Percentiles rank a stretch among this genome's conserved stretches.
These are phyloP conservation scores for Trametes pubescens DNA, from an alignment of 1,284 basidiomycete genomes.

Conservation along the genomic window DNA sequence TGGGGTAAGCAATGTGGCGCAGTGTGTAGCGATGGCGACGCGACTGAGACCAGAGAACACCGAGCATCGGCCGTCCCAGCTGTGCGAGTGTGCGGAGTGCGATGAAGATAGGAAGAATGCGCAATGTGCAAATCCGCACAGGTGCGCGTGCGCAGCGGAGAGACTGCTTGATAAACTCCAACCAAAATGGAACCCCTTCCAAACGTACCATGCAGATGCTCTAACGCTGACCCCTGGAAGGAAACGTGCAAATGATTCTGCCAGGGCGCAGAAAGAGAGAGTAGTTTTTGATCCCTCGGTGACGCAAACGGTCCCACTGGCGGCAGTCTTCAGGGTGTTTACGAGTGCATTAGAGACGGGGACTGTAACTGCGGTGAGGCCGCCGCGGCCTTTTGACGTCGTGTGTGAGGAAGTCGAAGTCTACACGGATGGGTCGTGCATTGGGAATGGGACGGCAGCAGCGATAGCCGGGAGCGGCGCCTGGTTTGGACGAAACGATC, in stretches of 20 bases:
- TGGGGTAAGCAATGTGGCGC: not conserved
- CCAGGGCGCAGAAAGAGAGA: not conserved
- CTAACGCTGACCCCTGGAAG: not conserved
- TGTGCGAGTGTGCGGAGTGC: not conserved
- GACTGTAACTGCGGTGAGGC: not conserved
- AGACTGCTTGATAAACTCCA: not conserved
- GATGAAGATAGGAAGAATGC: not conserved
- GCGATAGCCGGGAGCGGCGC: constrained; percentile 36
- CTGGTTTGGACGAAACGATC: constrained; percentile 26
- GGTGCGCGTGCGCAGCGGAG: not conserved
- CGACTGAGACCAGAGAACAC: not conserved
- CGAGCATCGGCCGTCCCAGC: not conserved
- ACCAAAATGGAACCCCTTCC: not conserved
- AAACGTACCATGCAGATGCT: not conserved
- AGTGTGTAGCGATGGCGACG: not conserved
- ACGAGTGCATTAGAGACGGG: no score
- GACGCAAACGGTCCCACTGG: not conserved
- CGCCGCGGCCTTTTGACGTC: not conserved
- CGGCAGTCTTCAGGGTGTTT: not conserved
- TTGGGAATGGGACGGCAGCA: constrained; percentile 6
- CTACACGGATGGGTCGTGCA: constrained; percentile 23
- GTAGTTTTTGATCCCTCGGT: not conserved
- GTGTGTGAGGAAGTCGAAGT: constrained; percentile 1
- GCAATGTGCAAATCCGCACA: not conserved
- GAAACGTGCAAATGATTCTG: not conserved